Conservation (phyloP, 495 filamentous ascomycete genomes). For the Talaromyces trachyspermus region DNA sequence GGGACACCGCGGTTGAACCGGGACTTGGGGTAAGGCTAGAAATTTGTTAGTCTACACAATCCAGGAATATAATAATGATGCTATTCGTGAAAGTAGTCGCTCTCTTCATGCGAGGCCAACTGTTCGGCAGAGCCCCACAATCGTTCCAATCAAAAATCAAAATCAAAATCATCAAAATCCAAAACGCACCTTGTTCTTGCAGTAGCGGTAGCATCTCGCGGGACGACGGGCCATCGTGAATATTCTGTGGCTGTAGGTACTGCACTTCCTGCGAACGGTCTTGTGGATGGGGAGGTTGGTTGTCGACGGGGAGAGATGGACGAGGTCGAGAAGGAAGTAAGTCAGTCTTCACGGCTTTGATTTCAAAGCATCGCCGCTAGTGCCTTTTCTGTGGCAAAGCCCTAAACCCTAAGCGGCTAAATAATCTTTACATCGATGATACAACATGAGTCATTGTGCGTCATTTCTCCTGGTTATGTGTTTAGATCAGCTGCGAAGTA, state of each 20-base stretch:
- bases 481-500: too few species aligned
- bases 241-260: constrained; percentile 47
- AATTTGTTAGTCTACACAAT: constrained; percentile 20
- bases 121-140: constrained; percentile 24
- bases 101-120: background rate
- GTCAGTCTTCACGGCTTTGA: constrained; percentile 34
- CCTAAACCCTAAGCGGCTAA: constrained; percentile 35
- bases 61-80: background rate
- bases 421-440: background rate
- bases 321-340: constrained; percentile 29
- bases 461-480: too few species aligned
- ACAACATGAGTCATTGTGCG: background rate
- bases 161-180: constrained; percentile 17
- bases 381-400: constrained; percentile 31
- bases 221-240: constrained; percentile 96
- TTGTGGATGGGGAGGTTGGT: constrained; percentile 26
- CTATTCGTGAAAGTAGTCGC: constrained; percentile 1
- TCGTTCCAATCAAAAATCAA: constrained; percentile 20
- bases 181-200: constrained; percentile 96
- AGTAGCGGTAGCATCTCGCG: constrained; percentile 99
- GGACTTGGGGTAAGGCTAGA: constrained; percentile 94
- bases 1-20: constrained; percentile 99
- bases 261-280: constrained; percentile 48
- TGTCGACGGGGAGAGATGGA: constrained; percentile 33
- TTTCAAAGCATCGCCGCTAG: constrained; percentile 43